Evolutionary conservation across 1,284 basidiomycete species (phyloP).

Genomic region (Apiotrichum akiyoshidainum): DNA sequence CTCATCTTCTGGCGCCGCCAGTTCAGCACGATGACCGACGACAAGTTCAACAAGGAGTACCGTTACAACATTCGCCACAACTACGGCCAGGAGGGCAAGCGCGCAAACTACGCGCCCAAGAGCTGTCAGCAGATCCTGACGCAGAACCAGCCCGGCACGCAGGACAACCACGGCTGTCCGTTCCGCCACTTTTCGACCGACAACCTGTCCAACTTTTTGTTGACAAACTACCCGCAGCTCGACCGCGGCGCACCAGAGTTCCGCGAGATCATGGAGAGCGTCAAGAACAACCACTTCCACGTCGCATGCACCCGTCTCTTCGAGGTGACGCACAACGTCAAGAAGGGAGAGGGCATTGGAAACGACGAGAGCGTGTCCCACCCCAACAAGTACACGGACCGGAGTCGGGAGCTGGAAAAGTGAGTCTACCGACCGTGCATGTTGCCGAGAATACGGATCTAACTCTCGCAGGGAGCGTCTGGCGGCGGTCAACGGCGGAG

Average conservation of each 20-base stretch:
- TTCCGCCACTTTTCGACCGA: constrained; percentile 86
- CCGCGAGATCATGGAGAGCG: constrained; percentile 78
- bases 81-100: constrained; percentile 89
- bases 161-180: constrained; percentile 86
- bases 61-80: constrained; percentile 96
- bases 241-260: constrained; percentile 68
- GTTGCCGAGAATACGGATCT: too few relatives aligned
- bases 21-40: constrained; percentile 75
- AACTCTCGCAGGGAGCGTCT: too few relatives aligned
- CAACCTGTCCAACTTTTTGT: constrained; percentile 75
- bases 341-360: constrained; percentile 85
- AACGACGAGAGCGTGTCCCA: constrained; percentile 80
- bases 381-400: constrained; percentile 74
- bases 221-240: constrained; percentile 60
- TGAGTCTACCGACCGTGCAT: constrained; percentile 18
- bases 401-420: constrained; percentile 53
- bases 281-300: constrained; percentile 84
- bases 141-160: constrained; percentile 66
- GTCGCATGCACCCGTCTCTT: constrained; percentile 96
- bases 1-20: constrained; percentile 88
- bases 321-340: constrained; percentile 89
- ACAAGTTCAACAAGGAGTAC: constrained; percentile 98
- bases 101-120: constrained; percentile 90
- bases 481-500: too few relatives aligned
- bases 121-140: constrained; percentile 91